Evolutionary conservation across 164 flowering plant species (phyloP), one percentile per base, ranked within the genome.

Genomic region (Hamamelis virginiana): DNA sequence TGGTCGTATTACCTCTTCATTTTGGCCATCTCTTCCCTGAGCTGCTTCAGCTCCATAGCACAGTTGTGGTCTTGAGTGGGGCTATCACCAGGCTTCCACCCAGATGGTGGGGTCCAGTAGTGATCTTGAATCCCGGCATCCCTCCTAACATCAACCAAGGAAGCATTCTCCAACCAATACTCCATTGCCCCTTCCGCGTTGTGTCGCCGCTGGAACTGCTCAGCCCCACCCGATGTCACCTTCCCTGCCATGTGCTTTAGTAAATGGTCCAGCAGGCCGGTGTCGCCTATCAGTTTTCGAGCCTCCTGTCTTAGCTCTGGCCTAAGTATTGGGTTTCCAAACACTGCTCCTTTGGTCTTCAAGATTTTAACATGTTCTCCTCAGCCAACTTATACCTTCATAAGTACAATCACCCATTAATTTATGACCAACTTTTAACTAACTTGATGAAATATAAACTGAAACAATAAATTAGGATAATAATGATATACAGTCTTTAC

Each of bases 131-230:
- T 86, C 1, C 97, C 97, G 38, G 96, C 98, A 22, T 88, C 83
- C 71, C 76, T 86, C 70, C 98, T 70, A 2, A 89, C 71, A 9
- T 84, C 65, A 19, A 85, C 76, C 57, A 92, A 75, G 52, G 89
- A 89, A 38, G 94, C 90, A 47, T 74, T 76, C 76, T 94, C 98
- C 43, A 94, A 69, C 97, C 97, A 94, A 44, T 95, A 95, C 81
- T 95, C 98, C 97, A 95, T 95, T 47, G 85, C 89, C 0, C 98
- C 98, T 8, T 91, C 89, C 0, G 94, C 80, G 71, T 91, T 95
- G 76, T 91, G 96, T 38, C 97, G 72, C 76, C 98, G 66, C 57
- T 88, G 74, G 68, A 95, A 91, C 69, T 97, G 69, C 50, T 88
- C 90, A 12, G 65, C 55, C 1, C 92, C 93, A 43, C 88, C 88